Evolutionary conservation across 768 basidiomycete species (phyloP), one percentile per base, ranked within the genome.

Genomic region (Cystobasidium ongulense): DNA sequence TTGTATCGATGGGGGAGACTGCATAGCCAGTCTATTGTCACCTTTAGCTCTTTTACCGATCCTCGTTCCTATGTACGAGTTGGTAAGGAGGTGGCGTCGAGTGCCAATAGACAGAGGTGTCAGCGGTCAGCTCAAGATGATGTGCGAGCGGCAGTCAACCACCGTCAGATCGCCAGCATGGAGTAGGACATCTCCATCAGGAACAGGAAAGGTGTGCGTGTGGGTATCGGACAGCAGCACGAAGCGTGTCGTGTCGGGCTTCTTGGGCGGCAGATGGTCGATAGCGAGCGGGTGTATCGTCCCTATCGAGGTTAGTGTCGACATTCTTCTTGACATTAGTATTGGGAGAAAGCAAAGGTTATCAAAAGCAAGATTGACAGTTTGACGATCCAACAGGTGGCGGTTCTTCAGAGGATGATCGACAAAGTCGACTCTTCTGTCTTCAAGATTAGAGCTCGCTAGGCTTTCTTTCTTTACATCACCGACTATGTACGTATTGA

Each of bases 1-100:
- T 84, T 85, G 78, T 82, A 68, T 0, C 76, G 79, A 65, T 85
- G 82, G 29, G 83, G 80, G 29, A 71, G 31, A 18, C 50, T 36
- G 23, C 31, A 54, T 2, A 71, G 68, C 68, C 68, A 71, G 35
- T 54, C 52, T 46, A 71, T 27, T 2, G 68, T 71, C 4, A n/a
- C 27, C 33, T 59, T 23, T 1, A 71, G 68, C 31, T 71, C 68
- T 35, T 71, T 38, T 3, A 27, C 35, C 10, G 13, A 2, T 15
- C 54, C 68, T 29, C 53, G n/a, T 31, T 61, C 54, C 53, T 71
- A 21, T 25, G 5, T 25, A 41, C 10, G 8, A 11, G 23, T 10
- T 11, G 61, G 21, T 54, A n/a, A n/a, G 52, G 43, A 54, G 29
- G 11, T 54, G 29, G 53, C n/a, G 53, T 8, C 53, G 53, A 54